These are phyloP conservation scores for Carex cristatella DNA, from an alignment of 176 grass and related monocot species.

Conservation along the genomic window DNA sequence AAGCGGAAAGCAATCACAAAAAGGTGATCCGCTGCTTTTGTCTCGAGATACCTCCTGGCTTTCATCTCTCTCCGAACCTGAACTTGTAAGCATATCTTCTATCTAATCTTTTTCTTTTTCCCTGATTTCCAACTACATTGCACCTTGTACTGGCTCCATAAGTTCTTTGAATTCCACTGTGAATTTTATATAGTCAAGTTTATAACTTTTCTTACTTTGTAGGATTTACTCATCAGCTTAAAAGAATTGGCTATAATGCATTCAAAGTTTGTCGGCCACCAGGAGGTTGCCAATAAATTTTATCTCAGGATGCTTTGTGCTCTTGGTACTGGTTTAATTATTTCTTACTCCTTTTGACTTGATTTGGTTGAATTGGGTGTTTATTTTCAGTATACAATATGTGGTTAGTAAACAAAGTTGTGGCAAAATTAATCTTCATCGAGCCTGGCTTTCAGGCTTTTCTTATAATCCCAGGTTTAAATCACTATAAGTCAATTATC, in stretches of 20 bases:
- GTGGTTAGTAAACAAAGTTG: neutral
- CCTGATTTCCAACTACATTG: neutral
- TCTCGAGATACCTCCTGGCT: constrained; percentile 31
- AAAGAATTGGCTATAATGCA: constrained; percentile 30
- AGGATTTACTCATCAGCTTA: constrained; percentile 52
- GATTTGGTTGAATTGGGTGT: neutral
- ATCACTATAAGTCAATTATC: neutral
- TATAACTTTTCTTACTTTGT: neutral
- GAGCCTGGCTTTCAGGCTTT: neutral
- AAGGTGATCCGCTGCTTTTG: neutral
- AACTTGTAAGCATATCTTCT: constrained; percentile 31
- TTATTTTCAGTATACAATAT: neutral
- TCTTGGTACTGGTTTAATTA: constrained; percentile 34
- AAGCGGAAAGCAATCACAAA: neutral
- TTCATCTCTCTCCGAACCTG: constrained; percentile 43
- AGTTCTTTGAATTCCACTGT: neutral
- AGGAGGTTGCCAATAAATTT: constrained; percentile 34
- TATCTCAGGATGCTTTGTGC: constrained; percentile 40
- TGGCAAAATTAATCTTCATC: neutral
- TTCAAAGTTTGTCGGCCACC: constrained; percentile 17
- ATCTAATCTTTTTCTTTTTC: neutral
- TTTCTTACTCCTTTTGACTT: neutral
- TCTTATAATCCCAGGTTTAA: neutral
- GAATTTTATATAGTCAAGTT: neutral
- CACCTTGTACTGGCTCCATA: neutral